phyloP scores from a whole-genome alignment of 441 rosid species.

The Populus hybrid region DNA sequence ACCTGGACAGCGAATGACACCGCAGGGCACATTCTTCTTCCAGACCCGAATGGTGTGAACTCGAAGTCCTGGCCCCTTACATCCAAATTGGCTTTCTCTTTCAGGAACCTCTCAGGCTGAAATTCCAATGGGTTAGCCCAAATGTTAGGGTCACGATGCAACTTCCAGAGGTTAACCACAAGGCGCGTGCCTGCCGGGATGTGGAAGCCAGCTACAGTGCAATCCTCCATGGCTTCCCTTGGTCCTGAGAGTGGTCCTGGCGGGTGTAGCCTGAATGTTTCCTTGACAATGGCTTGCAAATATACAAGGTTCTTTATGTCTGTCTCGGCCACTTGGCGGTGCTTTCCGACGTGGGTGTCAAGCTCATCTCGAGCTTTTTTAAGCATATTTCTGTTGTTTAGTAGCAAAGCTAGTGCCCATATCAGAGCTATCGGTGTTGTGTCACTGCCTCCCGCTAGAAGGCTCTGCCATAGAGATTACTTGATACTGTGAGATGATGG shows the following conservation, averaged over 20 bases:
- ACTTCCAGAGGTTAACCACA: slow-evolving; percentile 51
- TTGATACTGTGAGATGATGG: background rate
- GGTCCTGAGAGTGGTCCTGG: slow-evolving; percentile 43
- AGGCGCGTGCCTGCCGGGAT: slow-evolving; percentile 43
- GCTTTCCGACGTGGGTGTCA: slow-evolving; percentile 43
- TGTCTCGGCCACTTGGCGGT: slow-evolving; percentile 41
- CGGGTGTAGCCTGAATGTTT: slow-evolving; percentile 49
- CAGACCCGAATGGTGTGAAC: slow-evolving; percentile 35
- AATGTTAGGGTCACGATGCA: slow-evolving; percentile 37
- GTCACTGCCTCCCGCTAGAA: slow-evolving; percentile 45
- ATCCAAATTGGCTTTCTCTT: slow-evolving; percentile 22
- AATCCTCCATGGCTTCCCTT: slow-evolving; percentile 48
- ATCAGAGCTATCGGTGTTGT: slow-evolving; percentile 33
- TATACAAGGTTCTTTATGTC: slow-evolving; percentile 41
- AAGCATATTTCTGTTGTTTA: slow-evolving; percentile 35
- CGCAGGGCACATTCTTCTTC: slow-evolving; percentile 39
- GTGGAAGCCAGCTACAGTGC: slow-evolving; percentile 39
- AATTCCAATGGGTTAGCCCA: slow-evolving; percentile 44
- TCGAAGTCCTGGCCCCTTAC: slow-evolving; percentile 30
- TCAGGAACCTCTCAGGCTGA: slow-evolving; percentile 39
- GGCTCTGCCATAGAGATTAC: slow-evolving; percentile 24
- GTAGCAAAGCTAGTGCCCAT: slow-evolving; percentile 29
- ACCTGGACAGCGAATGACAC: slow-evolving; percentile 30
- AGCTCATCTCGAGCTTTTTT: slow-evolving; percentile 46
- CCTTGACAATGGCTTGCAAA: slow-evolving; percentile 52